These are phyloP conservation scores for Cyberlindnera misumaiensis DNA, from an alignment of 805 yeast species.

Conservation along the genomic window DNA sequence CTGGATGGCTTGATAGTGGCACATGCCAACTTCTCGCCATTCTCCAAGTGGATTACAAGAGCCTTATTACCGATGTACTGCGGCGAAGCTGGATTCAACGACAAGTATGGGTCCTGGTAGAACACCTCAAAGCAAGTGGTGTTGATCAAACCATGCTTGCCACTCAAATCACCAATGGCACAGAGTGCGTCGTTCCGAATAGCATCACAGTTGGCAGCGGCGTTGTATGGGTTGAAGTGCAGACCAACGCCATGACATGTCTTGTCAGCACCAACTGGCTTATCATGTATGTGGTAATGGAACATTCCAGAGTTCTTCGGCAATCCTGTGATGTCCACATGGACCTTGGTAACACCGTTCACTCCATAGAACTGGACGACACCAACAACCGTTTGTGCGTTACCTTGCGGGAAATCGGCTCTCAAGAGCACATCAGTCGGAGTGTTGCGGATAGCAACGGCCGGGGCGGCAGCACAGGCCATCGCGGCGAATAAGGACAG, in stretches of 20 bases:
- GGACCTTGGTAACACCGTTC: slow-evolving; percentile 57
- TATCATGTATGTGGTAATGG: slow-evolving; percentile 60
- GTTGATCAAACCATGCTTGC: slow-evolving; percentile 69
- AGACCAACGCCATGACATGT: slow-evolving; percentile 49
- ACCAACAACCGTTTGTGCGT: slow-evolving; percentile 37
- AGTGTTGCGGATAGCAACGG: slow-evolving; percentile 12
- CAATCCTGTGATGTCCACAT: slow-evolving; percentile 63
- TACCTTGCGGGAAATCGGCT: slow-evolving; percentile 25
- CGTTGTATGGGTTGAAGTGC: slow-evolving; percentile 60
- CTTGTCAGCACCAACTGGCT: slow-evolving; percentile 42
- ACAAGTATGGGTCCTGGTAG: slow-evolving; percentile 59
- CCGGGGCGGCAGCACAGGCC: slow-evolving; percentile 7
- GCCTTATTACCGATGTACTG: slow-evolving; percentile 57
- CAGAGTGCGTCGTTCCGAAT: slow-evolving; percentile 48
- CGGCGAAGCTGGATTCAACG: slow-evolving; percentile 48
- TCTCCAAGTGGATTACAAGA: slow-evolving; percentile 45
- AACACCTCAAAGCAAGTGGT: slow-evolving; percentile 61
- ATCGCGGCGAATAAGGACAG: slow-evolving; percentile 9
- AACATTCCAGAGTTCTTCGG: slow-evolving; percentile 65
- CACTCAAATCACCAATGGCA: slow-evolving; percentile 70
- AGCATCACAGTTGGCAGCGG: slow-evolving; percentile 45
- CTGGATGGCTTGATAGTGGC: slow-evolving; percentile 39
- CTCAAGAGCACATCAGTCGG: slow-evolving; percentile 24
- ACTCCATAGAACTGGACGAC: slow-evolving; percentile 52
- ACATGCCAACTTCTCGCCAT: slow-evolving; percentile 54